Base-by-base conservation (phyloP, 2,329 filamentous ascomycete genomes). In the Xylaria multiplex region DNA sequence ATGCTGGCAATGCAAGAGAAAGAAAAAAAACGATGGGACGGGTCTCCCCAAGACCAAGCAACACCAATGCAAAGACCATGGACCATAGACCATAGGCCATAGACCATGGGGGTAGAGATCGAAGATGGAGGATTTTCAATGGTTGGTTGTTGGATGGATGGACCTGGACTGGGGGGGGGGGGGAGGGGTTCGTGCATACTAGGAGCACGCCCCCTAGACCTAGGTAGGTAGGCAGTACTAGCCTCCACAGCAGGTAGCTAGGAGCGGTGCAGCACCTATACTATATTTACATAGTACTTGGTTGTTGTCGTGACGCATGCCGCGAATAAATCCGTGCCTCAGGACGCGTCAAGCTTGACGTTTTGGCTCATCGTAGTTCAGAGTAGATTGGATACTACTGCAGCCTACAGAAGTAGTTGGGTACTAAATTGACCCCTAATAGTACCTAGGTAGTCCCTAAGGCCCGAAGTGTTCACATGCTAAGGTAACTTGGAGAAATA, bases 101-200 rank as follows among this genome's bases (percentile, higher is more conserved):
- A 5, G 27, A 27, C 27, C 45, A 66, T 57, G 32, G 59, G 65
- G 59, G 61, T 40, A 62, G 27, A 62, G 61, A 61, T 61, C 37
- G 62, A 59, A 59, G 56, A 54, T 66, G 48, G 66, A 63, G 58
- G 54, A 62, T 59, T 64, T 55, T 49, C 56, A 59, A 57, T 65
- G 62, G 63, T 46, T 55, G 37, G 46, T 32, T 24, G 50, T 42
- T 64, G 60, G 45, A 42, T 46, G 27, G 37, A 48, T 55, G 43
- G 52, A 49, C 58, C 50, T 37, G 35, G 35, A 8, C 35, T 37
- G 35, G 35, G 35, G 49, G 19, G 19, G 19, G 19, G 59, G 66
- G 63, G 55, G 59, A 62, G 65, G 62, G 64, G 66, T 66, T 68
- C 63, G 66, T 66, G 63, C 59, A 68, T 68, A 60, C 46, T 59